Evolutionary conservation across 1,284 basidiomycete genomes (phyloP), one percentile per base, ranked within the genome.

Genomic region (Ceratobasidium sp.): DNA sequence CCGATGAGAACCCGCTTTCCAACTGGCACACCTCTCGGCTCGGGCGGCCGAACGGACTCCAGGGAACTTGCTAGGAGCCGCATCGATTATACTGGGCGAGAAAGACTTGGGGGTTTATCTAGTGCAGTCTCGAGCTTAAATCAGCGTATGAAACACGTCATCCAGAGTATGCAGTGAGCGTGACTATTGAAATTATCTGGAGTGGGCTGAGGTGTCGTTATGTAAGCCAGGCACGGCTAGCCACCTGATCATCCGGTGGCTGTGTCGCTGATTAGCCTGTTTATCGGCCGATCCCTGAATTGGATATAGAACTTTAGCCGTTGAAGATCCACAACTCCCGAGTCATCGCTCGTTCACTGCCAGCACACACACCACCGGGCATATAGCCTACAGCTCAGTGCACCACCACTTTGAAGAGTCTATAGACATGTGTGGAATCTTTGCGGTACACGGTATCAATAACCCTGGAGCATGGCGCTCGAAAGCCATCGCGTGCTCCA

Each of bases 351-450:
- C 18, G 36, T 34, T 43, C 39, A 32, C 21, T 67, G 64, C 64
- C 64, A 67, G 64, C 64, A 30, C 64, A 67, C 64, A 67, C 64
- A 10, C 50, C 41, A 23, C 50, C 64, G 43, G 23, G 21, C 45
- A 67, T 28, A 67, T 55, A 55, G 64, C 1, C 21, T 41, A 3
- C 36, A 36, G n/a, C 50, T 67, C 45, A 39, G 21, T 6, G 1
- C 48, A 50, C 16, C 28, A 50, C 45, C 45, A 5, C 32, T 14
- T 16, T 21, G 9, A 34, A 41, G 30, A 8, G 23, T 30, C 50
- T 52, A n/a, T 30, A 8, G 52, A n/a, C 6, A 96, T 97, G 94
- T 97, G 94, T 80, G 94, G 94, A 76, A 97, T 97, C 78, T 85
- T 95, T 77, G 92, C 90, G 75, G 89, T 89, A 70, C 93, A 96